These are phyloP conservation scores for Quercus berberidifolia DNA, from an alignment of 306 rosid genomes.

Conservation along the genomic window DNA sequence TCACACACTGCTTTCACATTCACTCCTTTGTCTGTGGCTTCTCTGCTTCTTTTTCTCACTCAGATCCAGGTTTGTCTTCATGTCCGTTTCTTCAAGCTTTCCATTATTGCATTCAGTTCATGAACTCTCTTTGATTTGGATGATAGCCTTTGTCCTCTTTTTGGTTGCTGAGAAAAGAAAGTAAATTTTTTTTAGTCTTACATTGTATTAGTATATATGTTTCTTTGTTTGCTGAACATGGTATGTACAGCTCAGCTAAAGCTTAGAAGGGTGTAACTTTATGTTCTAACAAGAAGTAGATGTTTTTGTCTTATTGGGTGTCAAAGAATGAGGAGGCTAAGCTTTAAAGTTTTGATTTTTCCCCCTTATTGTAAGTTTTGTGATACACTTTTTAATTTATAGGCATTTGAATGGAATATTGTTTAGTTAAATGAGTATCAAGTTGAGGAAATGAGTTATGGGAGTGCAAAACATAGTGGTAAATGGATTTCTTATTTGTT, in stretches of 20 bases:
- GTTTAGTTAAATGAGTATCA: not conserved
- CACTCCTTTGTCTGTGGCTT: constrained; percentile 1
- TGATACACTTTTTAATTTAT: no score
- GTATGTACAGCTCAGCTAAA: not conserved
- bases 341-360: constrained; percentile 15
- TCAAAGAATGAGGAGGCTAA: not conserved
- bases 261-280: not conserved
- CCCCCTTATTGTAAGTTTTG: not conserved
- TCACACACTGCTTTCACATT: constrained; percentile 11
- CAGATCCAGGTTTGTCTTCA: constrained; percentile 71
- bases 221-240: not conserved
- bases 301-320: constrained; percentile 4
- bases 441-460: not conserved
- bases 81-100: constrained; percentile 12
- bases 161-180: constrained; percentile 1
- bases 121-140: constrained; percentile 11
- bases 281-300: not conserved
- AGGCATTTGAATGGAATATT: not conserved
- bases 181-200: not conserved
- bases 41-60: constrained; percentile 5
- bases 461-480: not conserved
- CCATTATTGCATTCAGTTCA: constrained; percentile 1
- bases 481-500: not conserved
- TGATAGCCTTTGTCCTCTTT: constrained; percentile 11
- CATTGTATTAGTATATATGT: not conserved